Conservation (phyloP, 2,329 filamentous ascomycete genomes). For the Stenocarpella maydis region DNA sequence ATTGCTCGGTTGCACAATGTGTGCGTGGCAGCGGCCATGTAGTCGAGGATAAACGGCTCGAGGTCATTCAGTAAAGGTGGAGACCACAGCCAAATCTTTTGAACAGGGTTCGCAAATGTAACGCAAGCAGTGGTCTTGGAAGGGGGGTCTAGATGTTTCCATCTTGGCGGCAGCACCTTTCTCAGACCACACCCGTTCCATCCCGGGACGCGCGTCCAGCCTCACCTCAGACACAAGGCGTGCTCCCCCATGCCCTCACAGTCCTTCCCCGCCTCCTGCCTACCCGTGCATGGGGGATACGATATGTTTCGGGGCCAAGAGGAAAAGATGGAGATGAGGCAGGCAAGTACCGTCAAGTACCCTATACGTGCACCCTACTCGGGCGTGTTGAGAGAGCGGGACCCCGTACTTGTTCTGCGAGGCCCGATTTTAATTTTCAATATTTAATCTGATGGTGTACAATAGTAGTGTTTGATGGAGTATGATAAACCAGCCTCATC, state of each 20-base stretch:
- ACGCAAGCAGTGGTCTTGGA: constrained; percentile 2
- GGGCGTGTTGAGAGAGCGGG: background rate
- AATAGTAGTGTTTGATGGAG: background rate
- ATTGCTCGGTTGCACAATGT: background rate
- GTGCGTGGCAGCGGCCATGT: background rate
- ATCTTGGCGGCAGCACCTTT: background rate
- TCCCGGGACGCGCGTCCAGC: background rate
- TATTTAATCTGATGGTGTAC: background rate
- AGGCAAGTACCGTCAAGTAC: background rate
- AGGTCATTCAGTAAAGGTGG: background rate
- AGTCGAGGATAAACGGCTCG: background rate
- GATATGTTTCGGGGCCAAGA: background rate
- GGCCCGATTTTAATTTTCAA: background rate
- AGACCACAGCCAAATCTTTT: too few species aligned
- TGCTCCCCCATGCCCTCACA: background rate
- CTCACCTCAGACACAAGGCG: background rate
- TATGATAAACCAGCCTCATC: background rate
- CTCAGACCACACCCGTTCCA: too few species aligned
- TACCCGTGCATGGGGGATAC: background rate
- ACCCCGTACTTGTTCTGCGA: background rate
- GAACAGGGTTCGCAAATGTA: background rate
- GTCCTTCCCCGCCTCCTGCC: background rate
- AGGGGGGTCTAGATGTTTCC: background rate
- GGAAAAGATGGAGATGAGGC: background rate
- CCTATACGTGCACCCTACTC: background rate